Conservation (phyloP, 2,329 filamentous ascomycete genomes). For the Juglanconis sp. region DNA sequence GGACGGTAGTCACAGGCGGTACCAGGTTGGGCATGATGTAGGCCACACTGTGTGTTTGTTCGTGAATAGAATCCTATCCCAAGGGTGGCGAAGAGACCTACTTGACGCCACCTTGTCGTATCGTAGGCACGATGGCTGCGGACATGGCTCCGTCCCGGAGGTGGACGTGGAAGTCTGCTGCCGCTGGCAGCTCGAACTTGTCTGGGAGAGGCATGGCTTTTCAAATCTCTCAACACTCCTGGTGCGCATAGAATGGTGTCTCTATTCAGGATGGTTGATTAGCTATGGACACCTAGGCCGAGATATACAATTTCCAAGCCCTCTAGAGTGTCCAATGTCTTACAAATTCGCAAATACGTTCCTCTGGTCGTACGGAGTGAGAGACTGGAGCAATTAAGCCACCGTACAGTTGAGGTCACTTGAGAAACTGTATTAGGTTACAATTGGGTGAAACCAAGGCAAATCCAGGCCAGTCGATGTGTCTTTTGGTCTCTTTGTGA, state of each 20-base stretch:
- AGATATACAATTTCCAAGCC: not conserved
- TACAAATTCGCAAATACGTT: not conserved
- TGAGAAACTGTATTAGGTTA: too few relatives aligned
- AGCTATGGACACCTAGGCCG: not conserved
- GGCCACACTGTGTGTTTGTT: constrained; percentile 28
- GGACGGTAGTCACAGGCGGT: constrained; percentile 60
- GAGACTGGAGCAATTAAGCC: not conserved
- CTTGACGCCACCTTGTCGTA: constrained; percentile 29
- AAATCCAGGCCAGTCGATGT: too few relatives aligned
- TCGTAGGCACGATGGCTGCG: constrained; percentile 49
- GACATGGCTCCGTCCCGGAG: constrained; percentile 66
- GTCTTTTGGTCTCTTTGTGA: too few relatives aligned
- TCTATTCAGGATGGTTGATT: not conserved
- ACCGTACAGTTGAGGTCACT: too few relatives aligned
- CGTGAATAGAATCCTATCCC: constrained; percentile 26
- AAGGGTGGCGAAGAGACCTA: constrained; percentile 55
- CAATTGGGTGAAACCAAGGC: too few relatives aligned
- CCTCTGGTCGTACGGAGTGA: not conserved
- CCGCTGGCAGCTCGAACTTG: constrained; percentile 53
- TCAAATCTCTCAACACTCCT: not conserved
- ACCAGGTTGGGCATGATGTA: constrained; percentile 56
- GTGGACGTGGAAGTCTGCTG: constrained; percentile 70
- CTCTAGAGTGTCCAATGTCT: not conserved
- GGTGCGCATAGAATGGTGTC: not conserved
- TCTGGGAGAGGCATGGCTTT: constrained; percentile 28